These are phyloP conservation scores for Diplodia sapinea DNA, from an alignment of 2,329 filamentous ascomycete species.

Conservation along the genomic window DNA sequence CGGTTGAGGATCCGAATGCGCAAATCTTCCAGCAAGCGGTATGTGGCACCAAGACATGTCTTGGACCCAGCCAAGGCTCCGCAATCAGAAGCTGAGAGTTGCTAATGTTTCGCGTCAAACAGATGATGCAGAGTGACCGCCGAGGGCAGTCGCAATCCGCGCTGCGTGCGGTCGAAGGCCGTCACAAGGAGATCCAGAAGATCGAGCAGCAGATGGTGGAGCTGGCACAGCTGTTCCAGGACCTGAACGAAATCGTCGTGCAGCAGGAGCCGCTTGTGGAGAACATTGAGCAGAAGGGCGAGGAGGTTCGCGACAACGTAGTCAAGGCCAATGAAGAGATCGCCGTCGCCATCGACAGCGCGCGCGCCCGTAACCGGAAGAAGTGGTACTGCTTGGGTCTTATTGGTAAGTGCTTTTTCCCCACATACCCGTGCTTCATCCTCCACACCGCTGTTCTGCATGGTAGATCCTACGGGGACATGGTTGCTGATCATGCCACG, in stretches of 20 bases:
- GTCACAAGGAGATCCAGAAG: conserved; percentile 86
- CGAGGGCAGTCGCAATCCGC: conserved; percentile 81
- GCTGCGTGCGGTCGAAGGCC: conserved; percentile 77
- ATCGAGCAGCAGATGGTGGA: conserved; percentile 91
- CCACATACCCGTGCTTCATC: background rate
- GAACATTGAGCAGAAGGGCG: conserved; percentile 84
- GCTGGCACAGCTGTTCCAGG: conserved; percentile 84
- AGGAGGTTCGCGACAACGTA: conserved; percentile 84
- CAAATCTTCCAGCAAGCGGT: conserved; percentile 87
- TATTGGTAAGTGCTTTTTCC: conserved; percentile 40
- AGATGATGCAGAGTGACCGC: conserved; percentile 79
- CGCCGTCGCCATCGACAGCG: conserved; percentile 78
- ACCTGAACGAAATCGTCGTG: conserved; percentile 83
- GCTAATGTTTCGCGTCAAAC: conserved; percentile 29
- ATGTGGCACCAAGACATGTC: conserved; percentile 36
- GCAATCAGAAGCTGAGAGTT: background rate
- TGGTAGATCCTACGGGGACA: conserved; percentile 14
- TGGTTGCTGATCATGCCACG: conserved; percentile 28
- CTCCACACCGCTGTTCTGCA: conserved; percentile 10
- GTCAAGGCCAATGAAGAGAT: conserved; percentile 86
- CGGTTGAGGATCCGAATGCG: conserved; percentile 73
- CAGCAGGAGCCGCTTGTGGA: conserved; percentile 82
- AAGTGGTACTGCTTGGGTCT: conserved; percentile 96
- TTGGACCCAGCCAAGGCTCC: conserved; percentile 3
- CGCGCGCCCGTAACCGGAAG: conserved; percentile 73